phyloP scores from a whole-genome alignment of 73 alveolate genomes.

The Stentor roeselii region DNA sequence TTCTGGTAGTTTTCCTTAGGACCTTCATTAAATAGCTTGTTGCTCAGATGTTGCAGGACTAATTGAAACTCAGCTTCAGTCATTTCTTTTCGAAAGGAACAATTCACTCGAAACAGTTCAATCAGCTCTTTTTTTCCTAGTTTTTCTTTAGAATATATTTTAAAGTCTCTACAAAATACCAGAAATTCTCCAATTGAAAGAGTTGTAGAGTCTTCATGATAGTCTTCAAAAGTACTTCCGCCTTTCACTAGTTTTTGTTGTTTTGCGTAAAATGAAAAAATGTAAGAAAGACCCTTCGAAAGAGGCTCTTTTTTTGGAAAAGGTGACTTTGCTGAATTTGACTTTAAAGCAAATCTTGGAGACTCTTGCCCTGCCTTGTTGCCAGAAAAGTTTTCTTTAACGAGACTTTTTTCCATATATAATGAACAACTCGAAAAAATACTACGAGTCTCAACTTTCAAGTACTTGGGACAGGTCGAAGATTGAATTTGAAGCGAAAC shows the following conservation, averaged over 20 bases:
- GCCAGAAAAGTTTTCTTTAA: not conserved
- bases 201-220: not conserved
- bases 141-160: not conserved
- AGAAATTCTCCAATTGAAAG: not conserved
- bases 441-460: not conserved
- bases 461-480: not conserved
- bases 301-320: not conserved
- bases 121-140: not conserved
- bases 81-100: not conserved
- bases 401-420: not conserved
- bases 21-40: not conserved
- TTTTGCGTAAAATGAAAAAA: not conserved
- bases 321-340: not conserved
- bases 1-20: not conserved
- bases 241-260: not conserved
- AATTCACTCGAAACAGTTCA: not conserved
- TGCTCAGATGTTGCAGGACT: not conserved
- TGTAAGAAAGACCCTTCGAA: not conserved
- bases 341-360: too few relatives aligned
- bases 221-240: not conserved
- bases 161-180: constrained; percentile 3
- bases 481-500: not conserved
- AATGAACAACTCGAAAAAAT: not conserved
- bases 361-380: not conserved
- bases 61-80: constrained; percentile 4